Evolutionary conservation across 805 yeast species (phyloP).

Genomic region (Kodamaea kaohsiungensis): DNA sequence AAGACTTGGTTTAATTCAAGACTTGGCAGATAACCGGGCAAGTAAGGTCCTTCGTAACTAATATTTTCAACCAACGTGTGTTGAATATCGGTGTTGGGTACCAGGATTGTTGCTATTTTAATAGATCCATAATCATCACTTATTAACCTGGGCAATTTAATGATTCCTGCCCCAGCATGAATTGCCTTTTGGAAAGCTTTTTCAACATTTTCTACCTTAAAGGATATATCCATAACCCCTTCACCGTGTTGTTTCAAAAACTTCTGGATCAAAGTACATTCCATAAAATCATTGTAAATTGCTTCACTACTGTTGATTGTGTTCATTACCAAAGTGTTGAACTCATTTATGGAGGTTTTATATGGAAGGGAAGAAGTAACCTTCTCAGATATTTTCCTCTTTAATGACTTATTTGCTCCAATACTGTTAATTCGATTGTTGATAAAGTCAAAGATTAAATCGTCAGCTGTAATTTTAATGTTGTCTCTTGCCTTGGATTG

Average conservation of each 20-base stretch:
- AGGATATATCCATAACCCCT: constrained; percentile 76
- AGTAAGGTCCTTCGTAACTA: constrained; percentile 41
- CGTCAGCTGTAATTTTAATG: constrained; percentile 14
- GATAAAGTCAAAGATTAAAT: constrained; percentile 46
- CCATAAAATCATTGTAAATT: constrained; percentile 19
- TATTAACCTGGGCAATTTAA: constrained; percentile 25
- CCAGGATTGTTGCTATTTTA: constrained; percentile 45
- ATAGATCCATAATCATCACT: constrained; percentile 54
- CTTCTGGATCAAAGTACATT: constrained; percentile 20
- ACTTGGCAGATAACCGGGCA: constrained; percentile 49
- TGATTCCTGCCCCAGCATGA: constrained; percentile 50
- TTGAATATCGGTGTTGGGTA: constrained; percentile 57
- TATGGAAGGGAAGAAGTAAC: constrained; percentile 15
- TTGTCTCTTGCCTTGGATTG: constrained; percentile 2
- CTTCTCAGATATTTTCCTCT: constrained; percentile 15
- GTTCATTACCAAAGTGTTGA: constrained; percentile 13
- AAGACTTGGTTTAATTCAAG: constrained; percentile 10
- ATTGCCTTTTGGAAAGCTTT: constrained; percentile 48
- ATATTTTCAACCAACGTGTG: constrained; percentile 66
- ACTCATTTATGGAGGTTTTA: constrained; percentile 11
- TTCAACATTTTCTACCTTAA: constrained; percentile 56
- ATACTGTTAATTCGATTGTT: constrained; percentile 16
- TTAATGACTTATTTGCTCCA: constrained; percentile 5
- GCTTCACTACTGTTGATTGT: constrained; percentile 18
- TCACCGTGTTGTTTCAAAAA: constrained; percentile 61